Conservation (phyloP, 441 rosid species). For the Jatropha multifida region DNA sequence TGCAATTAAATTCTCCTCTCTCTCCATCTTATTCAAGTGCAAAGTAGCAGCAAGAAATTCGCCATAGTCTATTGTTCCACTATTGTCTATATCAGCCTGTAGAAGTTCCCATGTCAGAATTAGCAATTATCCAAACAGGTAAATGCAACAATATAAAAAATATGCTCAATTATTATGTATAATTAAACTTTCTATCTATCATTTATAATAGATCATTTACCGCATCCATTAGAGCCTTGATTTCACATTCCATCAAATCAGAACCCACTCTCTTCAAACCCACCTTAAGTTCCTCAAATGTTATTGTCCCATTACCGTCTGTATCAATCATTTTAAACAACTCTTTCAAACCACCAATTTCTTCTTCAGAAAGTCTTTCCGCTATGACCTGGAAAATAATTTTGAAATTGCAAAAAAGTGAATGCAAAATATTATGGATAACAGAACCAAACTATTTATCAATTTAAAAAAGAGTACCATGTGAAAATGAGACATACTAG, state of each 20-base stretch:
- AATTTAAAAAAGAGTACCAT: background rate
- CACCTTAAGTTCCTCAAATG: conserved; percentile 74
- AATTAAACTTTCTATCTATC: background rate
- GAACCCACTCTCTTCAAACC: conserved; percentile 80
- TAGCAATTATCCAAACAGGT: conserved; percentile 18
- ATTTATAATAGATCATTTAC: conserved; percentile 32
- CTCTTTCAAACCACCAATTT: conserved; percentile 83
- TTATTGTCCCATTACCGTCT: conserved; percentile 77
- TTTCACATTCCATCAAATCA: conserved; percentile 77
- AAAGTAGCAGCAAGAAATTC: conserved; percentile 89
- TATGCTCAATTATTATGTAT: background rate
- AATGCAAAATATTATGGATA: background rate
- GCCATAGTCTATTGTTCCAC: conserved; percentile 85
- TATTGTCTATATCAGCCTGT: conserved; percentile 91
- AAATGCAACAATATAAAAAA: background rate
- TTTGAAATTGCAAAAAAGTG: conserved; percentile 1
- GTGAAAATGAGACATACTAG: background rate
- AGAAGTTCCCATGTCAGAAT: conserved; percentile 10
- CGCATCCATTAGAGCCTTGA: conserved; percentile 80
- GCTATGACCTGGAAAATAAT: conserved; percentile 65
- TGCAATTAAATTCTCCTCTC: conserved; percentile 75
- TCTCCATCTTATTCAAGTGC: conserved; percentile 78
- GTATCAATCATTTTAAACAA: conserved; percentile 86
- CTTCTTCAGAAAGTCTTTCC: conserved; percentile 91
- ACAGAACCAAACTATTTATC: background rate